Evolutionary conservation across 495 filamentous ascomycete species (phyloP).

Genomic region (Tuber magnatum): DNA sequence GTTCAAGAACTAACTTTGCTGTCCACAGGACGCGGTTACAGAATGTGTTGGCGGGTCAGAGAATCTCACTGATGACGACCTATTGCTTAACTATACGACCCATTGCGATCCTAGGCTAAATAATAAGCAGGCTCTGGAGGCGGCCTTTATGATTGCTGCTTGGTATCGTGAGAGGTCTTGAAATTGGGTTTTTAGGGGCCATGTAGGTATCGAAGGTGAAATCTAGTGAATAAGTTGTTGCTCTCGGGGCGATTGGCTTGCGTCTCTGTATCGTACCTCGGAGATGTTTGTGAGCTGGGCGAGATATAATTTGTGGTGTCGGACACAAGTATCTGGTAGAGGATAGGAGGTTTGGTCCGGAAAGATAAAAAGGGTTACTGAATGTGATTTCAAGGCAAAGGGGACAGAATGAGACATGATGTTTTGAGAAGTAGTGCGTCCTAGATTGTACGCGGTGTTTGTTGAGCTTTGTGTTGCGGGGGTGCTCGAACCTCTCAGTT

Average conservation of each 20-base stretch:
- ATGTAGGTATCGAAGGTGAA: background rate
- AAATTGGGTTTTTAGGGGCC: background rate
- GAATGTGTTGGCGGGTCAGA: slow-evolving; percentile 91
- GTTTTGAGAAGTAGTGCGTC: no score
- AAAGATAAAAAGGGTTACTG: no score
- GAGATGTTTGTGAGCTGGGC: background rate
- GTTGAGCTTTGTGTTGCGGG: no score
- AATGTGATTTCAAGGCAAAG: no score
- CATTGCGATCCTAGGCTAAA: slow-evolving; percentile 94
- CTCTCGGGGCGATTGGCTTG: background rate
- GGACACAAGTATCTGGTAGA: background rate
- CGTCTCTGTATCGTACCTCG: background rate
- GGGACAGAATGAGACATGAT: no score
- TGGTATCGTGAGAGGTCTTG: slow-evolving; percentile 54
- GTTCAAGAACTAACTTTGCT: background rate
- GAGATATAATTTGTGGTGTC: background rate
- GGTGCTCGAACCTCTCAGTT: no score
- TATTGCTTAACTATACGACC: slow-evolving; percentile 80
- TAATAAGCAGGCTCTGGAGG: slow-evolving; percentile 92
- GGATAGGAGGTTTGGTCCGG: no score
- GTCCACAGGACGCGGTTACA: slow-evolving; percentile 67
- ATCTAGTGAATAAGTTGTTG: background rate
- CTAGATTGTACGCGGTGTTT: no score
- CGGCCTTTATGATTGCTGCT: slow-evolving; percentile 87
- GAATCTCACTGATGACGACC: slow-evolving; percentile 75